phyloP scores from a whole-genome alignment of 2,329 filamentous ascomycete species.

The Lachnellula occidentalis region DNA sequence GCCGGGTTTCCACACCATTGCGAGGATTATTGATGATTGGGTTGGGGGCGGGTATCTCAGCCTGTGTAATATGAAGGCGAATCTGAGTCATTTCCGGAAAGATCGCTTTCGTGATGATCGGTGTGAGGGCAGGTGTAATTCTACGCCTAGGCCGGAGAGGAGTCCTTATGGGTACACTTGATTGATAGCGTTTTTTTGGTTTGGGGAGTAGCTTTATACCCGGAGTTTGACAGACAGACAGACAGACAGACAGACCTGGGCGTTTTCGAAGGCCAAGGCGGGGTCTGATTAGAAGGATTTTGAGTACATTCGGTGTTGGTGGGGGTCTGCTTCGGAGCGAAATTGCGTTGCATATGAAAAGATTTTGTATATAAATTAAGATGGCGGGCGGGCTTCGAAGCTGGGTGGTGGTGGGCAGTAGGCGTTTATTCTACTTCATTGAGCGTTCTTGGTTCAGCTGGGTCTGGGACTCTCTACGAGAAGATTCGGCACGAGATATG shows the following conservation, averaged over 20 bases:
- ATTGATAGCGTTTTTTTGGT: no score
- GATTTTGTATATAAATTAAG: no score
- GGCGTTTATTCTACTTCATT: no score
- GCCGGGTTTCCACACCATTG: slow-evolving; percentile 52
- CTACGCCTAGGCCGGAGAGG: no score
- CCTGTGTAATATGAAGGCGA: slow-evolving; percentile 56
- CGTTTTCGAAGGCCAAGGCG: not conserved
- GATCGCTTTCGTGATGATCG: slow-evolving; percentile 4
- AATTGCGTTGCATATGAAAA: no score
- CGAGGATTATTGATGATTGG: slow-evolving; percentile 56
- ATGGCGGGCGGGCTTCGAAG: no score
- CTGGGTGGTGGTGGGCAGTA: no score
- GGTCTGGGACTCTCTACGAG: no score
- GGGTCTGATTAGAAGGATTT: not conserved
- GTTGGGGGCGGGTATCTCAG: slow-evolving; percentile 48
- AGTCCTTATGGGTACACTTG: no score
- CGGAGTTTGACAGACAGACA: not conserved
- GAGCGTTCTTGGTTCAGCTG: no score
- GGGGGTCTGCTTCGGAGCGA: not conserved
- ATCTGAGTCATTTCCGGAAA: slow-evolving; percentile 47
- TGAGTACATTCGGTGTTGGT: not conserved
- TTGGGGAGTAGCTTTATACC: not conserved
- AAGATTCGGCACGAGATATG: no score
- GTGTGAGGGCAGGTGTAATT: not conserved
- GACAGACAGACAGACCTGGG: not conserved